phyloP scores from a whole-genome alignment of 176 grass and related monocot species.

The Ampelocalamus luodianensis region DNA sequence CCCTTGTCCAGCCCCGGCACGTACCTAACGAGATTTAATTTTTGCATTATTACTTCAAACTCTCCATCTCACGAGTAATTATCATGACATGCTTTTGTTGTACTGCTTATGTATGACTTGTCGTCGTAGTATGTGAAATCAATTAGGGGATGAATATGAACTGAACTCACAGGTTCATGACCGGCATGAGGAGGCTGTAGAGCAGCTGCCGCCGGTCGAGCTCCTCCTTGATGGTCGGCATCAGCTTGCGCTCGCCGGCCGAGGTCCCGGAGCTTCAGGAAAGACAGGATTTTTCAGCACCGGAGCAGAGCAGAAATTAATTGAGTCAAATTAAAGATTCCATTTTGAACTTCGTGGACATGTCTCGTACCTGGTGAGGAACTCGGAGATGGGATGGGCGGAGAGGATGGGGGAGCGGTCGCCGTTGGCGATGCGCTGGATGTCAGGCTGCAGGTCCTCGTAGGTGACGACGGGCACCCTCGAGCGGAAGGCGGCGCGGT shows the following conservation, averaged over 20 bases:
- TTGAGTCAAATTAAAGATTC: not conserved
- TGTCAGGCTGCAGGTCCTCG: conserved; percentile 72
- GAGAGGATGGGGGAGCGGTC: conserved; percentile 75
- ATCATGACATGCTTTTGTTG: not conserved
- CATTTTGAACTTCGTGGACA: not conserved
- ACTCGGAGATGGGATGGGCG: conserved; percentile 69
- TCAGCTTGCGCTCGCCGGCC: conserved; percentile 69
- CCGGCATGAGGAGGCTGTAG: conserved; percentile 68
- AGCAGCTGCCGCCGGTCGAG: conserved; percentile 62
- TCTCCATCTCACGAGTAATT: not conserved
- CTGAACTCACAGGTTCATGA: conserved; percentile 62
- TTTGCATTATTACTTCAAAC: not conserved
- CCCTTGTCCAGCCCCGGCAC: conserved; percentile 61
- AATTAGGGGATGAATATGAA: not conserved
- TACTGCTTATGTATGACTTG: not conserved
- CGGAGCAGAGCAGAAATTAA: not conserved
- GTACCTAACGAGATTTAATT: conserved; percentile 38
- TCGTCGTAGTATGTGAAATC: not conserved
- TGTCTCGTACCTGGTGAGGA: conserved; percentile 57
- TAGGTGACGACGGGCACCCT: conserved; percentile 72
- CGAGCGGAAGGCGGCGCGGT: conserved; percentile 53
- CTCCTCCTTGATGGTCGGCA: conserved; percentile 71
- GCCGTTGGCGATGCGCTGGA: conserved; percentile 73
- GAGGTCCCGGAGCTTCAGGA: conserved; percentile 59
- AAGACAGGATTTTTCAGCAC: not conserved